Evolutionary conservation across 1,284 basidiomycete genomes (phyloP).

Genomic region (Entoloma clypeatum): DNA sequence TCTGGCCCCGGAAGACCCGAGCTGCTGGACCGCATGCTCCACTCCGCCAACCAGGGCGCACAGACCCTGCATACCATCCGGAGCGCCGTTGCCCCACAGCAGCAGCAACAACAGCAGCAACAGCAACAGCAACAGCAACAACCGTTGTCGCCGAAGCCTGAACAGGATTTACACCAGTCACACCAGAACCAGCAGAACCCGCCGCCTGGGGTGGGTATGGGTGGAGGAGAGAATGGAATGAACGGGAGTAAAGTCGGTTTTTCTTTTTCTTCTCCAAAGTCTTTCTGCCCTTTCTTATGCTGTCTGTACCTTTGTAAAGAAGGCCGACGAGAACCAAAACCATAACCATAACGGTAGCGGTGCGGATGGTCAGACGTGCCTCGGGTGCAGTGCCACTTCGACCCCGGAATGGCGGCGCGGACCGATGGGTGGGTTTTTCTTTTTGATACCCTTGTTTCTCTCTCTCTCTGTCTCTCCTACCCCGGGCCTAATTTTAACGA

Average conservation of each 20-base stretch:
- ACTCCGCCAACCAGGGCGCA: constrained; percentile 43
- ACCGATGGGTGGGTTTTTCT: constrained; percentile 57
- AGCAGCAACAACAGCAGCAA: not conserved
- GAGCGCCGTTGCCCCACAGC: not conserved
- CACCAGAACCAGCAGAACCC: not conserved
- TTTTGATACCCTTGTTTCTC: not conserved
- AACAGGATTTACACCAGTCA: not conserved
- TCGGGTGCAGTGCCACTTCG: constrained; percentile 77
- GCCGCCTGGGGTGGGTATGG: not conserved
- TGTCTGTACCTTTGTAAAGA: not conserved
- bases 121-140: constrained; percentile 3
- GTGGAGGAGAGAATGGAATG: not conserved
- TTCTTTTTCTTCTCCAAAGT: not conserved
- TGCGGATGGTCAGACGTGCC: constrained; percentile 63
- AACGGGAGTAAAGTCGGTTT: not conserved
- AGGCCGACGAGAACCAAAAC: not conserved
- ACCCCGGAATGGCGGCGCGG: constrained; percentile 82
- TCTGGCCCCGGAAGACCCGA: constrained; percentile 17
- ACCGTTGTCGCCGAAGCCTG: too few relatives aligned
- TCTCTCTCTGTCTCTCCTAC: not conserved
- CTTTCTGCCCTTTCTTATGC: not conserved
- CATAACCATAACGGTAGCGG: too few relatives aligned
- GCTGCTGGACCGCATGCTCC: constrained; percentile 38
- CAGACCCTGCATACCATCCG: constrained; percentile 18
- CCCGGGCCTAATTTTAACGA: not conserved